Conservation (phyloP, 495 filamentous ascomycete species). For the Penicillium riverlandense region DNA sequence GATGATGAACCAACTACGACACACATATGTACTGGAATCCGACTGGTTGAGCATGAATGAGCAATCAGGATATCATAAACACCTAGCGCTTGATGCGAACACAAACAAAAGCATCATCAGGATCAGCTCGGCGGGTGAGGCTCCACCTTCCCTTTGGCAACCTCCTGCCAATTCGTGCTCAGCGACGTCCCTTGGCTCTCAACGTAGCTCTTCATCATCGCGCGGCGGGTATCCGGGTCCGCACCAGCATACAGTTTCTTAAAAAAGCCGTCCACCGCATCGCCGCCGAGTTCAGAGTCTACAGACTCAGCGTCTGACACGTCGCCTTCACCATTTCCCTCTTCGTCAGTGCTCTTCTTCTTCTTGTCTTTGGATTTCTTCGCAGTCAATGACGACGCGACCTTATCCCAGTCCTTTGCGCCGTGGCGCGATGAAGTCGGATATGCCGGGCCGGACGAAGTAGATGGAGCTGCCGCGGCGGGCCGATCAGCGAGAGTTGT, state of each 20-base stretch:
- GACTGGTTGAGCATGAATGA: too few species aligned
- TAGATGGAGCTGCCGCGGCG: slow-evolving; percentile 13
- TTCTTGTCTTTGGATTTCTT: slow-evolving; percentile 27
- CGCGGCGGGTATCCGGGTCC: slow-evolving; percentile 71
- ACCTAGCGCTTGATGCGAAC: slow-evolving; percentile 16
- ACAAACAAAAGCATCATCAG: slow-evolving; percentile 1
- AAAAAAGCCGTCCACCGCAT: slow-evolving; percentile 83
- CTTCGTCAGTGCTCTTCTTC: slow-evolving; percentile 14
- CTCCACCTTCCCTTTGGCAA: slow-evolving; percentile 64
- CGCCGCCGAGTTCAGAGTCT: slow-evolving; percentile 55
- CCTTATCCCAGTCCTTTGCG: slow-evolving; percentile 87
- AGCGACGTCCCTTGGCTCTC: slow-evolving; percentile 91
- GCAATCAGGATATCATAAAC: not conserved
- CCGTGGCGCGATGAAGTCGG: slow-evolving; percentile 83
- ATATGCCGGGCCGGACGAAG: slow-evolving; percentile 53
- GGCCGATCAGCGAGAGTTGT: slow-evolving; percentile 15
- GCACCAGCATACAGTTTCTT: slow-evolving; percentile 80
- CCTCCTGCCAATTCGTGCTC: slow-evolving; percentile 90
- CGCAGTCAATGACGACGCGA: slow-evolving; percentile 50
- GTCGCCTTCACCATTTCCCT: slow-evolving; percentile 22
- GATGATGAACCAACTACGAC: too few species aligned
- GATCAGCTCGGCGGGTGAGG: slow-evolving; percentile 53
- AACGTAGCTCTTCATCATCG: slow-evolving; percentile 96
- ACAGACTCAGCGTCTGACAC: slow-evolving; percentile 37
- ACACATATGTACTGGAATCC: too few species aligned